Evolutionary conservation across 768 basidiomycete genomes (phyloP).

Genomic region (Clavaria fumosa): DNA sequence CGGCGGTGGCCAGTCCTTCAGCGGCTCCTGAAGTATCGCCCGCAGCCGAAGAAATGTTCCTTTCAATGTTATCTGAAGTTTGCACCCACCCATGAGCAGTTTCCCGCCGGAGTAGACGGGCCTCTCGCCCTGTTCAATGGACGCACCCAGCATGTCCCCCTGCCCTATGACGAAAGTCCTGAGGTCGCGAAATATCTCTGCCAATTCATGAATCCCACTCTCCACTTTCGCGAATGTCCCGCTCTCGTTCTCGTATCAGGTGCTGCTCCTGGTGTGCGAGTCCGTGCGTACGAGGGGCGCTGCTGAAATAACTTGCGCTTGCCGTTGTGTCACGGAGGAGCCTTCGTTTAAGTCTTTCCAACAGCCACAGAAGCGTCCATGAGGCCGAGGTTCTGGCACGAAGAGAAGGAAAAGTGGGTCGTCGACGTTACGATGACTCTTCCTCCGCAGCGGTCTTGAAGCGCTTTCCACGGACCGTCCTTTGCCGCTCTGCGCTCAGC

Average conservation of each 20-base stretch:
- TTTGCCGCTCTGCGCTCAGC: constrained; percentile 77
- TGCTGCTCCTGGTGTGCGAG: constrained; percentile 95
- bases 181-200: constrained; percentile 92
- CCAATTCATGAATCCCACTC: constrained; percentile 87
- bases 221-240: constrained; percentile 94
- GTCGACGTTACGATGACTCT: constrained; percentile 27
- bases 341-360: no score
- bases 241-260: constrained; percentile 84
- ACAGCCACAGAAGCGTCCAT: no score
- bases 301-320: constrained; percentile 54
- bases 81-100: neutral
- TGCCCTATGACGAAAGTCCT: constrained; percentile 92
- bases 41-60: constrained; percentile 78
- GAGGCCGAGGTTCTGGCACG: no score
- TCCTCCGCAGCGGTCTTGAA: constrained; percentile 79
- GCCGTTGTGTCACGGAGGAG: constrained; percentile 42
- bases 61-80: constrained; percentile 82
- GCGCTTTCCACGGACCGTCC: constrained; percentile 75
- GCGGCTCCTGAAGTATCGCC: constrained; percentile 71
- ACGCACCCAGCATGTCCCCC: constrained; percentile 82
- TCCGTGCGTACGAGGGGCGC: constrained; percentile 77
- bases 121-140: neutral
- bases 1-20: constrained; percentile 75
- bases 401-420: constrained; percentile 10
- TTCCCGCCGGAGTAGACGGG: neutral